A percentile compares a stretch with the other conserved stretches of the same genome.
These are phyloP conservation scores for Diaporthe velutina DNA, from an alignment of 2,329 filamentous ascomycete genomes.

Conservation along the genomic window DNA sequence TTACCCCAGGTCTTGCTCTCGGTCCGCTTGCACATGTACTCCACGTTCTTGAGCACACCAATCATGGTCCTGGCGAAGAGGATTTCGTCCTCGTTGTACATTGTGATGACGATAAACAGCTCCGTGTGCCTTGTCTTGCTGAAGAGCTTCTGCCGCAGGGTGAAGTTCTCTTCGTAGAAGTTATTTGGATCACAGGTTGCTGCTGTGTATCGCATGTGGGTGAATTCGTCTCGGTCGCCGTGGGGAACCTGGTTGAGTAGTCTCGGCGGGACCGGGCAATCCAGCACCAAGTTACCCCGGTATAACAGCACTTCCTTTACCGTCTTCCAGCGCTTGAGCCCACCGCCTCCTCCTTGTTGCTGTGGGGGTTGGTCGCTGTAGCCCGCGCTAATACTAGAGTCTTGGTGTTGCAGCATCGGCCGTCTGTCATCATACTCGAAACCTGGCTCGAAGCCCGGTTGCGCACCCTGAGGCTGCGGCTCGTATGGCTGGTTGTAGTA, in stretches of 20 bases:
- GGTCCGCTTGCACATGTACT: conserved; percentile 94
- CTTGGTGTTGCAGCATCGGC: conserved; percentile 80
- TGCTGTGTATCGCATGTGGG: conserved; percentile 92
- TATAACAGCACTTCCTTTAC: conserved; percentile 99
- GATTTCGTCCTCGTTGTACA: conserved; percentile 99
- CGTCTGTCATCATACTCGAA: conserved; percentile 79
- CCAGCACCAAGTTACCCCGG: conserved; percentile 95
- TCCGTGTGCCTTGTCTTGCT: conserved; percentile 94
- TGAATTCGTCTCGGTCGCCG: conserved; percentile 91
- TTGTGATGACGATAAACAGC: conserved; percentile 95
- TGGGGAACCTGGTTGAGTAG: conserved; percentile 90
- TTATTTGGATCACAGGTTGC: conserved; percentile 93
- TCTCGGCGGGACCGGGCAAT: conserved; percentile 93
- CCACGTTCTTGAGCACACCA: conserved; percentile 98
- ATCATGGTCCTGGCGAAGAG: conserved; percentile 96
- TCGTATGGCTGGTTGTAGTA: conserved; percentile 90
- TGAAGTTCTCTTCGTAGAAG: conserved; percentile 91
- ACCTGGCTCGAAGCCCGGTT: conserved; percentile 70
- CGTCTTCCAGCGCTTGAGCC: conserved; percentile 94
- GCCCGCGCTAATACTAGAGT: conserved; percentile 59
- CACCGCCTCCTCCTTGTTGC: conserved; percentile 65
- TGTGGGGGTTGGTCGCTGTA: conserved; percentile 60
- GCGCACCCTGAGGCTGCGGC: conserved; percentile 68
- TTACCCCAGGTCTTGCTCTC: conserved; percentile 98
- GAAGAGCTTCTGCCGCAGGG: conserved; percentile 90